phyloP scores from a whole-genome alignment of 2,329 filamentous ascomycete genomes.

The Malbranchea zuffiana region DNA sequence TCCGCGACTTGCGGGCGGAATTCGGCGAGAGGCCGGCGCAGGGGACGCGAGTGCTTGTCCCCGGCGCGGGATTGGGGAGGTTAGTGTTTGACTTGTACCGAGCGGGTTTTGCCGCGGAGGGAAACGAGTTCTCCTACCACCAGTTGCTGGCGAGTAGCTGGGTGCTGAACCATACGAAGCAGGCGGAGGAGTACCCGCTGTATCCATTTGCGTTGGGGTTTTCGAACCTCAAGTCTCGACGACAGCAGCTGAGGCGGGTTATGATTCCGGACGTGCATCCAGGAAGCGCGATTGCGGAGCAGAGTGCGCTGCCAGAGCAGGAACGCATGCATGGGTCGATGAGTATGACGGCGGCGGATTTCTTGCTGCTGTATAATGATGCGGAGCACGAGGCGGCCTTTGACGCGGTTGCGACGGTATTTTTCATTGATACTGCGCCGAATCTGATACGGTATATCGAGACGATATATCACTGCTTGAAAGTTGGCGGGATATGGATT shows the following conservation, averaged over 20 bases:
- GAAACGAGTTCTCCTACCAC: conserved; percentile 95
- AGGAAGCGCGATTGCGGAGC: conserved; percentile 41
- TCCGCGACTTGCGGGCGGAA: conserved; percentile 50
- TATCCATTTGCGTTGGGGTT: conserved; percentile 82
- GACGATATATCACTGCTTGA: conserved; percentile 67
- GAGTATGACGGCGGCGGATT: conserved; percentile 90
- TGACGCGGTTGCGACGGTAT: conserved; percentile 78
- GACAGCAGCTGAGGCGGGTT: conserved; percentile 64
- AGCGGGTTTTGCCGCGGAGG: conserved; percentile 64
- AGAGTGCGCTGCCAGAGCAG: conserved; percentile 15
- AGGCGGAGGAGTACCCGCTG: conserved; percentile 55
- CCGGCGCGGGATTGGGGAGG: conserved; percentile 78
- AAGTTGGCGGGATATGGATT: conserved; percentile 66
- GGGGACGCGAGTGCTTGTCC: conserved; percentile 62
- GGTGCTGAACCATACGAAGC: conserved; percentile 43
- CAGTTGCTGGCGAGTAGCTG: conserved; percentile 74
- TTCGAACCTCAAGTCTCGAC: conserved; percentile 67
- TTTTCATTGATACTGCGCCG: conserved; percentile 94
- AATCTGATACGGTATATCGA: conserved; percentile 86
- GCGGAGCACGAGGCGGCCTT: conserved; percentile 52
- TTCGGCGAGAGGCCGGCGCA: conserved; percentile 29
- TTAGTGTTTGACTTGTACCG: conserved; percentile 77
- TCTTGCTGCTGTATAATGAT: conserved; percentile 70
- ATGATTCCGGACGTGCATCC: conserved; percentile 73
- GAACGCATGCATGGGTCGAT: conserved; percentile 50